phyloP scores from a whole-genome alignment of 1,139 yeast genomes.

The Arxiozyma telluris region DNA sequence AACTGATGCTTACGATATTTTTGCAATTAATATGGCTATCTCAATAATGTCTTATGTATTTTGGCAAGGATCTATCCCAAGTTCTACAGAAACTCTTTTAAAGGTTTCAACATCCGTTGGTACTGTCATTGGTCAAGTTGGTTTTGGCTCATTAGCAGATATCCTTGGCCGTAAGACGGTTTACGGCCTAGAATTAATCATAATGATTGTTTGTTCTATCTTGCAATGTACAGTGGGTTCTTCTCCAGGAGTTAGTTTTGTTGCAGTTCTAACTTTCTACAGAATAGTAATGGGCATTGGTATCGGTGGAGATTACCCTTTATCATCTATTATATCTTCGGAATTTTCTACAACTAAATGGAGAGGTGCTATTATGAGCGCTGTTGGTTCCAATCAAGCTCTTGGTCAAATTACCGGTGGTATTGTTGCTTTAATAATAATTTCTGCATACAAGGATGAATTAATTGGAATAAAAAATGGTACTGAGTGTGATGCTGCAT shows the following conservation, averaged over 20 bases:
- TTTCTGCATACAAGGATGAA: slow-evolving; percentile 60
- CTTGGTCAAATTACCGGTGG: slow-evolving; percentile 86
- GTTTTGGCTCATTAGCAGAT: slow-evolving; percentile 83
- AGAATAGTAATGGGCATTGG: slow-evolving; percentile 90
- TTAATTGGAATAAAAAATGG: slow-evolving; percentile 44
- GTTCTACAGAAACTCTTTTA: slow-evolving; percentile 61
- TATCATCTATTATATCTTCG: slow-evolving; percentile 84
- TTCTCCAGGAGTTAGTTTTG: slow-evolving; percentile 62
- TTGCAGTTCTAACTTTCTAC: slow-evolving; percentile 60
- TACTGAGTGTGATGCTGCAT: slow-evolving; percentile 51
- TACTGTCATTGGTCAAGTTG: slow-evolving; percentile 84
- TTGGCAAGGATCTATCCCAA: slow-evolving; percentile 59
- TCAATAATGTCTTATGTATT: slow-evolving; percentile 66
- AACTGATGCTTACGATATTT: slow-evolving; percentile 87
- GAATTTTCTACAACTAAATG: slow-evolving; percentile 86
- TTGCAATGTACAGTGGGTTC: slow-evolving; percentile 65
- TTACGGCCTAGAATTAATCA: slow-evolving; percentile 76
- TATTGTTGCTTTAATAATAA: slow-evolving; percentile 62
- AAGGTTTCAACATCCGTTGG: slow-evolving; percentile 91
- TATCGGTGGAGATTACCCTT: slow-evolving; percentile 99
- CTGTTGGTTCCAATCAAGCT: slow-evolving; percentile 89
- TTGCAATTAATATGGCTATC: slow-evolving; percentile 75
- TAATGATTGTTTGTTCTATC: slow-evolving; percentile 73
- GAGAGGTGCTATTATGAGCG: slow-evolving; percentile 96
- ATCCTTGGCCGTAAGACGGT: slow-evolving; percentile 77